Conservation (phyloP, 2,329 filamentous ascomycete genomes). For the Podosphaera fusca region DNA sequence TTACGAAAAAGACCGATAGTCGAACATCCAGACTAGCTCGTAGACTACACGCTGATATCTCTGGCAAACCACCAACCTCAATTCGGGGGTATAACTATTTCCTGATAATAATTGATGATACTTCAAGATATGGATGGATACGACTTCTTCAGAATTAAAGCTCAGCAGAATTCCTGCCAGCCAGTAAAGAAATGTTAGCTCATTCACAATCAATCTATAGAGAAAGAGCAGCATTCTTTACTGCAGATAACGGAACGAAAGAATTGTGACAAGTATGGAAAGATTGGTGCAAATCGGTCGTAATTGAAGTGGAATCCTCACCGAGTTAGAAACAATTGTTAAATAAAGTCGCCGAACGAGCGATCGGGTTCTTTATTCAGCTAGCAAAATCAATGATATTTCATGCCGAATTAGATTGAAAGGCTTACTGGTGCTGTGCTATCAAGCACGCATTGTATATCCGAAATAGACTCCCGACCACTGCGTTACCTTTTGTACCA, state of each 20-base stretch:
- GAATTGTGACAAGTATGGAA: not conserved
- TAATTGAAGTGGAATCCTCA: not conserved
- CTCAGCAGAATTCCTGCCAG: not conserved
- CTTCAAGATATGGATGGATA: not conserved
- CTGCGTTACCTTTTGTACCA: not conserved
- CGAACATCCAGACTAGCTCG: not conserved
- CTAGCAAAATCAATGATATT: too few species aligned
- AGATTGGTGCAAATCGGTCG: not conserved
- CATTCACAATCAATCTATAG: not conserved
- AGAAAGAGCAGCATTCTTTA: not conserved
- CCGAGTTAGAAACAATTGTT: not conserved
- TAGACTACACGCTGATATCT: not conserved
- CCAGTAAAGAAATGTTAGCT: not conserved
- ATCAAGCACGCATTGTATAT: not conserved
- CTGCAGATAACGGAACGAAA: not conserved
- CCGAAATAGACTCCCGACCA: not conserved
- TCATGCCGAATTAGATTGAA: not conserved
- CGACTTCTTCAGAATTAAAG: not conserved
- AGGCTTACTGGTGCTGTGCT: not conserved
- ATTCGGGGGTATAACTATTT: too few species aligned
- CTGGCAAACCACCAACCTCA: not conserved
- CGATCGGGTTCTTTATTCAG: too few species aligned
- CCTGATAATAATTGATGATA: too few species aligned
- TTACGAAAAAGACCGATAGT: too few species aligned
- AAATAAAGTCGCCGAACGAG: not conserved